Evolutionary conservation across 345 rosid species (phyloP).

Genomic region (Carallia brachiata): DNA sequence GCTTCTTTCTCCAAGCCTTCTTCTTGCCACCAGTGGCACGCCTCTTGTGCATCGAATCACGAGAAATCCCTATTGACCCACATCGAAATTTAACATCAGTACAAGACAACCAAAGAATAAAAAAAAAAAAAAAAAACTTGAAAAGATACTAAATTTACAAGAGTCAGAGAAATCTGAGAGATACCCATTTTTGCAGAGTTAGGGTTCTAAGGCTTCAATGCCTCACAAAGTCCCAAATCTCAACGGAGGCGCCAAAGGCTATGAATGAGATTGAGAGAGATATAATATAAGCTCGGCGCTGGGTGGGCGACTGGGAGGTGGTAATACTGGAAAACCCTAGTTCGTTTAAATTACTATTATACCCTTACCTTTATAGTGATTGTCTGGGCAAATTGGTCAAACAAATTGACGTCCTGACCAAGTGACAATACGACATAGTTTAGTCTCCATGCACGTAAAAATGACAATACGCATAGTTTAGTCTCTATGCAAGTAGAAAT

Average conservation of each 20-base stretch:
- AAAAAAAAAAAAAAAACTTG: background rate
- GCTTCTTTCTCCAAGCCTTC: slow-evolving; percentile 94
- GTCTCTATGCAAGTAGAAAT: too few relatives aligned
- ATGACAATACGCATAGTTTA: too few relatives aligned
- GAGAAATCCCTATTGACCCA: slow-evolving; percentile 59
- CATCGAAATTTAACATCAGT: background rate
- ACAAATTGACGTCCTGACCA: too few relatives aligned
- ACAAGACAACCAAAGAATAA: background rate
- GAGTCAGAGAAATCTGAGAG: background rate
- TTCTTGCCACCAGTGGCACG: slow-evolving; percentile 93
- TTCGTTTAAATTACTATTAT: background rate
- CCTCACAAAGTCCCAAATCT: background rate
- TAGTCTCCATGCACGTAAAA: too few relatives aligned
- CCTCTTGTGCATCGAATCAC: slow-evolving; percentile 91
- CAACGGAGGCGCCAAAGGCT: background rate
- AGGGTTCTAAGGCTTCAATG: background rate
- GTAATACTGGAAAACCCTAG: background rate
- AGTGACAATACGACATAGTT: too few relatives aligned
- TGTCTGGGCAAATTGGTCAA: too few relatives aligned
- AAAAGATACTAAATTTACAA: background rate
- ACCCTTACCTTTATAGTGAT: background rate
- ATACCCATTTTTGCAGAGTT: slow-evolving; percentile 24
- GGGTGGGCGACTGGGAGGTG: too few relatives aligned
- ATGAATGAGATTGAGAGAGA: too few relatives aligned
- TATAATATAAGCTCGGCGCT: too few relatives aligned